Conservation (phyloP, 2,329 filamentous ascomycete species). For the Penicillium sp. region DNA sequence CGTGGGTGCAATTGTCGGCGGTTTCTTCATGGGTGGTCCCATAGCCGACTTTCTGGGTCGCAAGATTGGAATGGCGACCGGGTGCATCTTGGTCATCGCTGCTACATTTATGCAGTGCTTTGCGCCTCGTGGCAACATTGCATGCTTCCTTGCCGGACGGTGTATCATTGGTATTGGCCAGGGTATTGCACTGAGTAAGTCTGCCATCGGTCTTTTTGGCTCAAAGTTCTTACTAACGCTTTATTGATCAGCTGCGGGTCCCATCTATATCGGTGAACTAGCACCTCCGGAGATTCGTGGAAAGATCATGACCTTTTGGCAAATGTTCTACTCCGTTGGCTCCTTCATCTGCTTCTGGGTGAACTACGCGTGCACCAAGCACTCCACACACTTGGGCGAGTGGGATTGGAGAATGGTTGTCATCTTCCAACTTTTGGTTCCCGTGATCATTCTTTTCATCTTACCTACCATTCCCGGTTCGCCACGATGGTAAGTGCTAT, state of each 20-base stretch:
- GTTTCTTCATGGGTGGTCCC: constrained; percentile 61
- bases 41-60: constrained; percentile 55
- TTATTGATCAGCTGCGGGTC: constrained; percentile 48
- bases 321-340: constrained; percentile 58
- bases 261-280: constrained; percentile 63
- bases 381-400: constrained; percentile 51
- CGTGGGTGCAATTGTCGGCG: constrained; percentile 60
- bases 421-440: constrained; percentile 63
- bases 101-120: constrained; percentile 63
- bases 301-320: constrained; percentile 62
- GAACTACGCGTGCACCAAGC: constrained; percentile 53
- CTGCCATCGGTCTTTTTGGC: constrained; percentile 9
- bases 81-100: constrained; percentile 57
- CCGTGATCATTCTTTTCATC: constrained; percentile 52
- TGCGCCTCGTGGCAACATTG: constrained; percentile 52
- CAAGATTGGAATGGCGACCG: constrained; percentile 57
- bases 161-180: constrained; percentile 63
- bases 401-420: constrained; percentile 68
- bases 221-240: no score
- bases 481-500: constrained; percentile 50
- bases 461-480: constrained; percentile 60
- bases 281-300: constrained; percentile 57
- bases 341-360: constrained; percentile 60
- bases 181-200: constrained; percentile 55
- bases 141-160: constrained; percentile 59